These are phyloP conservation scores for Pyrrhoderma noxium DNA, from an alignment of 1,284 basidiomycete genomes.

Conservation along the genomic window DNA sequence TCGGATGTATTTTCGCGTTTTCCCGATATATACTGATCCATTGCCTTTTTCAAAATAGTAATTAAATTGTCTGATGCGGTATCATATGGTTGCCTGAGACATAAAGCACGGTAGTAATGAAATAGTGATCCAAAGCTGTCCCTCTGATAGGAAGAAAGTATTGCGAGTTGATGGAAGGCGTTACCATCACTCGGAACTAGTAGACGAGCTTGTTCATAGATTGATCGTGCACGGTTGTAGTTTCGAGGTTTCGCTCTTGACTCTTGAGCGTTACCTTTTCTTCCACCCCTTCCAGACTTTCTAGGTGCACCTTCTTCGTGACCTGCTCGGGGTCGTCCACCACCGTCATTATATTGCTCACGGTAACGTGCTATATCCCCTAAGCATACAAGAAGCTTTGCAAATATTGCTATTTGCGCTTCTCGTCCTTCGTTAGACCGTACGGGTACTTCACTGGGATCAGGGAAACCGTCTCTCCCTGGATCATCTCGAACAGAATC, in stretches of 20 bases:
- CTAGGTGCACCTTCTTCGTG: conserved; percentile 46
- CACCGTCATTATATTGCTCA: conserved; percentile 78
- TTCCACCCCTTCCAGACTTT: conserved; percentile 36
- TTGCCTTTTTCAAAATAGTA: conserved; percentile 57
- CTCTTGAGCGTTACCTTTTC: conserved; percentile 34
- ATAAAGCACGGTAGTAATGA: conserved; percentile 89
- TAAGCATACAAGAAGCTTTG: conserved; percentile 85
- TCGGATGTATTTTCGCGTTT: conserved; percentile 32
- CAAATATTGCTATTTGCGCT: conserved; percentile 62
- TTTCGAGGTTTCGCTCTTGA: conserved; percentile 47
- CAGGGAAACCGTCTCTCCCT: conserved; percentile 45
- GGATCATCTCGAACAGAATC: conserved; percentile 29
- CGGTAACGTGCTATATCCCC: conserved; percentile 93
- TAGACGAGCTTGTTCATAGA: conserved; percentile 78
- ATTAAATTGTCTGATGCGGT: conserved; percentile 83
- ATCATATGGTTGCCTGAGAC: conserved; percentile 80
- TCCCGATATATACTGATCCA: conserved; percentile 48
- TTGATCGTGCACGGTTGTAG: conserved; percentile 69
- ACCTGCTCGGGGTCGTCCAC: conserved; percentile 55
- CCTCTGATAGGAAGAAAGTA: conserved; percentile 77
- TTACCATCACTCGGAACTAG: conserved; percentile 81
- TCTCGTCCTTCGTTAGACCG: conserved; percentile 48
- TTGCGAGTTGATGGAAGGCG: conserved; percentile 92
- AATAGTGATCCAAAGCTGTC: conserved; percentile 79
- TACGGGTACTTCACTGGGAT: conserved; percentile 37